Base-by-base conservation (phyloP, 2,329 filamentous ascomycete genomes). In the Botrytis fabae region DNA sequence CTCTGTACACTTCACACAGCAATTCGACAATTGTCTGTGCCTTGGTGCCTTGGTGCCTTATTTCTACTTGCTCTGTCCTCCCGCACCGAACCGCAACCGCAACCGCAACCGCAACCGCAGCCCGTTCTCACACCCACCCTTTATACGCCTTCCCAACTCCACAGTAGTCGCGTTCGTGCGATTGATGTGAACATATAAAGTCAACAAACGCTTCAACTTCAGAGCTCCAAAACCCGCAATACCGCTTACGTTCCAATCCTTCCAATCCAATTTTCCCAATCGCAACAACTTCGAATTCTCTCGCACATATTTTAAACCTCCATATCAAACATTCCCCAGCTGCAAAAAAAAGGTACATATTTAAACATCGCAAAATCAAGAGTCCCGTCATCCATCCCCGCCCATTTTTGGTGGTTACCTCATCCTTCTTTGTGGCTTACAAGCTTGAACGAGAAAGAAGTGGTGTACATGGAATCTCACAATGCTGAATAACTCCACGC, bases 401-500 rank as follows among this genome's bases (percentile, higher is more conserved):
- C 38, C 40, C 59, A 61, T 40, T 61, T 61, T n/a, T 18, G 20
- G 54, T 40, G 25, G 25, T 35, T 60, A 57, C 38, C 51, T 40
- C 32, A 48, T 28, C 51, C 51, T 57, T 42, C 54, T 42, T 44
- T 59, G 70, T 71, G 70, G 61, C 70, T 71, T 66, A 22, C 61
- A 66, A 59, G 70, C 70, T 66, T 60, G 28, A 60, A 57, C 18
- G 18, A 57, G 51, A 12, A 38, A 65, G 38, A 64, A 65, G 38
- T 40, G 74, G 76, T 78, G 76, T 74, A 76, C 73, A 69, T 75
- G 77, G 74, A 77, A 76, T 76, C 77, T 76, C 76, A 75, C 74
- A 76, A 74, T 73, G 73, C 73, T 77, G 76, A 74, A 80, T 75
- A 74, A 80, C 75, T 77, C 77, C 78, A 79, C 77, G 75, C 78